Base-by-base conservation (phyloP, 2,329 filamentous ascomycete genomes). In the Dothistroma pini region DNA sequence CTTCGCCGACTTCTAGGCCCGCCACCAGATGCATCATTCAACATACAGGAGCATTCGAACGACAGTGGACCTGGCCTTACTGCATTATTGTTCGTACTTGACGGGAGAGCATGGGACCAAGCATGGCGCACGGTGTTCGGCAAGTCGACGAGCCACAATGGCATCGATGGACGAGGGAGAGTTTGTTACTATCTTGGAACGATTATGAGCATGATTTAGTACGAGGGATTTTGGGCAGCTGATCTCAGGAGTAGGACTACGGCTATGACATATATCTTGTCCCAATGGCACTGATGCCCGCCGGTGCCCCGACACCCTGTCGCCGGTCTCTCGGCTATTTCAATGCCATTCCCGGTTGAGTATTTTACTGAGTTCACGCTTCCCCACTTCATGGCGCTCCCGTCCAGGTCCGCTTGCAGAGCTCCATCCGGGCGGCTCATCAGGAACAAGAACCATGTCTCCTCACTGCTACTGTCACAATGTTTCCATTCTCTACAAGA, bases 1-100 rank as follows among this genome's bases (percentile, higher is more conserved):
- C 69, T 93, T 93, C 73, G 80, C 81, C 63, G 88, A 89, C 65
- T 93, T 93, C 75, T 92, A 70, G 49, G 16, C 31, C 34, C 48
- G 35, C 11, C 55, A 44, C 50, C 53, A 53, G 38, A 58, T 12
- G 31, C 49, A 21, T 44, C 58, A 51, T 56, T 54, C 53, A 35
- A 58, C 25, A 32, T 19, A 53, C 31, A 31, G 12, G 51, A 44
- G 41, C 41, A 44, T 21, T n/a, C 51, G n/a, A 51, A 55, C 59
- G 59, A 58, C 50, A 55, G 51, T 35, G 41, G 14, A 54, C 11
- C 34, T 34, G 57, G 34, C 50, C 44, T 59, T 52, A 63, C 35
- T 63, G 61, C 58, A 62, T 67, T 65, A n/a, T n/a, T n/a, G n/a
- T n/a, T n/a, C n/a, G 58, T 57, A 47, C 59, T 62, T 57, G 57